Evolutionary conservation across 768 basidiomycete species (phyloP), one percentile per base, ranked within the genome.

Genomic region (Mycena crocata): DNA sequence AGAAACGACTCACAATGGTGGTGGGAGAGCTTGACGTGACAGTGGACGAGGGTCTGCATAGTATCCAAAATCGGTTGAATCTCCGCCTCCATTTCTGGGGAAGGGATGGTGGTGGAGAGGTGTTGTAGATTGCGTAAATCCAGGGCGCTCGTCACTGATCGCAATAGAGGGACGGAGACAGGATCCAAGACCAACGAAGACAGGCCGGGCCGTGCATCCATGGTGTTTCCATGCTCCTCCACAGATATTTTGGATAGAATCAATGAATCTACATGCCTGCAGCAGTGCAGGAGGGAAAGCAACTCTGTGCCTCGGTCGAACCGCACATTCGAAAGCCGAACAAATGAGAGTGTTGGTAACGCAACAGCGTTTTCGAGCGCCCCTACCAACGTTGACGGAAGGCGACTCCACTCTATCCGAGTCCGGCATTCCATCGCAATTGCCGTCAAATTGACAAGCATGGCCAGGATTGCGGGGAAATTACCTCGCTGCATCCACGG

Each of bases 291-390:
- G 1, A 67, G 23, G 26, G 55, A 67, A 23, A 50, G n/a, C 2
- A 62, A 31, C 28, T 67, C 52, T 37, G 52, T 37, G 40, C 59
- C 62, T 44, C 34, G 35, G 15, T 23, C 24, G 54, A 67, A 67
- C 46, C 19, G 37, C 0, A 62, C 3, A 30, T 61, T 9, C 4
- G 44, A n/a, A 21, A 67, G 54, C 32, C 46, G 46, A 24, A 67
- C 5, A 15, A 39, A 57, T 7, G 48, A 40, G 48, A 67, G 49
- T 15, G 65, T 32, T 19, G 65, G 65, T 3, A 62, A n/a, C n/a
- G 46, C 34, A 3, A 61, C 31, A 12, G 46, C 40, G 12, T 5
- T 5, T 5, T 61, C 37, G 24, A 67, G 32, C 8, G 59, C 58
- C 46, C 19, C 19, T 8, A 55, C 40, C 15, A 54, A 21, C 5